phyloP scores from a whole-genome alignment of 805 yeast species.

The Ogataea haglerorum region DNA sequence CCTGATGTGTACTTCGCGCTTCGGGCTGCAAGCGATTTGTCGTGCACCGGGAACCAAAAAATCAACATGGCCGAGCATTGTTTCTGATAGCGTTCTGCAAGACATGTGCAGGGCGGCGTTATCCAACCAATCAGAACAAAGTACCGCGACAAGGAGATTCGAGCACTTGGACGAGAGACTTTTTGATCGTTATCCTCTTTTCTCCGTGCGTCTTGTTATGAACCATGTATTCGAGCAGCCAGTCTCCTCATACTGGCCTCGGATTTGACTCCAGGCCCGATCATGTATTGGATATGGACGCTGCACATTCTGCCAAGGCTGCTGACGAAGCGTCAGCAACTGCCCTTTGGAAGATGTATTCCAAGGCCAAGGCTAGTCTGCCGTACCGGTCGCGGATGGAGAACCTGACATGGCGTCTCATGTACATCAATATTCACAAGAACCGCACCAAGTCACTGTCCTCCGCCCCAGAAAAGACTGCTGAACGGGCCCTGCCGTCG shows the following conservation, averaged over 20 bases:
- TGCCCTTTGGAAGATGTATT: conserved; percentile 77
- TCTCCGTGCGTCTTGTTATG: conserved; percentile 1
- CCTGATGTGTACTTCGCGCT: conserved; percentile 1
- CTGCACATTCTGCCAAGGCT: conserved; percentile 5
- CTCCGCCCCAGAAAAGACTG: not conserved
- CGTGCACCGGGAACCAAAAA: not conserved
- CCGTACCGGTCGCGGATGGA: conserved; percentile 79
- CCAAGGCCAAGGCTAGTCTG: conserved; percentile 66
- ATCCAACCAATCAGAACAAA: conserved; percentile 14
- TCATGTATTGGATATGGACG: conserved; percentile 6
- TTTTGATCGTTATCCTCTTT: conserved; percentile 2
- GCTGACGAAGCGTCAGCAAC: conserved; percentile 42
- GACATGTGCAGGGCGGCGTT: conserved; percentile 7
- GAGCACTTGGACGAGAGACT: conserved; percentile 6
- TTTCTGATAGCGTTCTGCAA: conserved; percentile 6
- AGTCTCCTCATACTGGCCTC: conserved; percentile 11
- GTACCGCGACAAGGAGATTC: not conserved
- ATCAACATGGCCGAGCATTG: not conserved
- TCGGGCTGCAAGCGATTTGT: conserved; percentile 1
- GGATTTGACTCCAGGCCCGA: conserved; percentile 7
- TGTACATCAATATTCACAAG: conserved; percentile 47
- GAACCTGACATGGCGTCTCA: conserved; percentile 84
- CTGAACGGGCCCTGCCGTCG: not conserved
- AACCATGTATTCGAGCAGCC: conserved; percentile 13
- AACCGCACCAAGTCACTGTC: conserved; percentile 6